phyloP scores from a whole-genome alignment of 2,329 filamentous ascomycete genomes.

The Stemphylium beticola region DNA sequence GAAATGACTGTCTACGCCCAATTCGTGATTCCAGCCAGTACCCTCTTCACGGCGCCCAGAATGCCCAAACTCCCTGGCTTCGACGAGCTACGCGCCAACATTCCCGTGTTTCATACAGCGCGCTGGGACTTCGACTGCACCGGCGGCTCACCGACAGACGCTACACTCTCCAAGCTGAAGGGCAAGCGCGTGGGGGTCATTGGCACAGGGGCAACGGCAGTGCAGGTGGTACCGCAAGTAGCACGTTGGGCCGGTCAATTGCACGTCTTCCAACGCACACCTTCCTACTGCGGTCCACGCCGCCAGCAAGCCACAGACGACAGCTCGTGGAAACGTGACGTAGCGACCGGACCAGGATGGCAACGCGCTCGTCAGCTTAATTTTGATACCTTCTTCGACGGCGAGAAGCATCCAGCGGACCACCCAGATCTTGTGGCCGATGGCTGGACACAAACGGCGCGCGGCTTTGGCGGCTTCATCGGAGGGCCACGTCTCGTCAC shows the following conservation, averaged over 20 bases:
- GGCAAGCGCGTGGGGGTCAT: constrained; percentile 51
- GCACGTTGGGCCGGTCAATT: constrained; percentile 47
- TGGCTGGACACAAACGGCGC: constrained; percentile 50
- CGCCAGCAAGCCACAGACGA: constrained; percentile 51
- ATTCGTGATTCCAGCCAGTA: constrained; percentile 13
- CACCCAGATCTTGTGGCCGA: constrained; percentile 55
- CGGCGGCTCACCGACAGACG: constrained; percentile 45
- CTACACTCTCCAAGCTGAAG: constrained; percentile 22
- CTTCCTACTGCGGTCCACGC: constrained; percentile 44
- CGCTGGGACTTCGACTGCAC: constrained; percentile 55
- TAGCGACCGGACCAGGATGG: constrained; percentile 54
- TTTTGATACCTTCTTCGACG: constrained; percentile 39
- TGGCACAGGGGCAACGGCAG: constrained; percentile 53
- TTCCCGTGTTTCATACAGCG: constrained; percentile 53
- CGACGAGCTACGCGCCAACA: constrained; percentile 26
- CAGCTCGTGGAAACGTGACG: constrained; percentile 49
- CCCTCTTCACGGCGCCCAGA: constrained; percentile 52
- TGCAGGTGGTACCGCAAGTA: constrained; percentile 51
- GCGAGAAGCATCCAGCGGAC: constrained; percentile 36
- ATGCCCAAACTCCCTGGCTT: constrained; percentile 51
- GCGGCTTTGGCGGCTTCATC: constrained; percentile 22
- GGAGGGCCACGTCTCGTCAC: constrained; percentile 15
- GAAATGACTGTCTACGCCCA: constrained; percentile 4
- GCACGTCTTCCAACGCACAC: constrained; percentile 54
- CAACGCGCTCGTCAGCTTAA: constrained; percentile 54